phyloP scores from a whole-genome alignment of 257 asterid genomes.

The Nemophila menziesii region DNA sequence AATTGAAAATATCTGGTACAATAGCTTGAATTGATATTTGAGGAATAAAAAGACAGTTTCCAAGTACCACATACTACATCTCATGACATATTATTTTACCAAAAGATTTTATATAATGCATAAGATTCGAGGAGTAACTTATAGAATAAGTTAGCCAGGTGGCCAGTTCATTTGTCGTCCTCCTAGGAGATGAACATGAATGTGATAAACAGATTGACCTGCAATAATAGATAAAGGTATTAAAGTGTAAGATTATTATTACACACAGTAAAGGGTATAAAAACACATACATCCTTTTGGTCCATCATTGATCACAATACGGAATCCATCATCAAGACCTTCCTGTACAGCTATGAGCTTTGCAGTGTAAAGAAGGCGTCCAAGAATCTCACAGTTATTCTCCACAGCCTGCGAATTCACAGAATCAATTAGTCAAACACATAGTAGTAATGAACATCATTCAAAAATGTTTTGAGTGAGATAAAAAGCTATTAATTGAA shows the following conservation, averaged over 20 bases:
- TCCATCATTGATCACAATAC: slow-evolving; percentile 84
- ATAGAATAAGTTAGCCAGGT: slow-evolving; percentile 46
- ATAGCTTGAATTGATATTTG: too few species aligned
- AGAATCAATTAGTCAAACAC: not conserved
- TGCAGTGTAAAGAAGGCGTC: slow-evolving; percentile 70
- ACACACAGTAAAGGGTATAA: not conserved
- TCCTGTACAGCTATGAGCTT: slow-evolving; percentile 84
- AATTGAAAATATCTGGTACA: not conserved
- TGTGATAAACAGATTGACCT: slow-evolving; percentile 92
- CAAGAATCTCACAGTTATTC: slow-evolving; percentile 64
- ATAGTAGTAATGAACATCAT: not conserved
- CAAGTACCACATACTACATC: not conserved
- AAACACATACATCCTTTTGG: slow-evolving; percentile 60
- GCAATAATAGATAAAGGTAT: slow-evolving; percentile 6
- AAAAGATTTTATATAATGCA: not conserved
- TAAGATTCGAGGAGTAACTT: not conserved
- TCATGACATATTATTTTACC: not conserved
- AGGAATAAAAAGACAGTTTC: not conserved
- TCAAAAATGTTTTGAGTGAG: too few species aligned
- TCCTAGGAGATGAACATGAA: slow-evolving; percentile 86
- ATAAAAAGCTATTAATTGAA: too few species aligned
- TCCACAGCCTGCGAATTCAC: slow-evolving; percentile 58
- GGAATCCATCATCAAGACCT: slow-evolving; percentile 79
- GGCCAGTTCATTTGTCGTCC: slow-evolving; percentile 99
- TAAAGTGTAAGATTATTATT: not conserved